Evolutionary conservation across 108 stramenopile genomes (phyloP).

Genomic region (Cyclotella baltica): DNA sequence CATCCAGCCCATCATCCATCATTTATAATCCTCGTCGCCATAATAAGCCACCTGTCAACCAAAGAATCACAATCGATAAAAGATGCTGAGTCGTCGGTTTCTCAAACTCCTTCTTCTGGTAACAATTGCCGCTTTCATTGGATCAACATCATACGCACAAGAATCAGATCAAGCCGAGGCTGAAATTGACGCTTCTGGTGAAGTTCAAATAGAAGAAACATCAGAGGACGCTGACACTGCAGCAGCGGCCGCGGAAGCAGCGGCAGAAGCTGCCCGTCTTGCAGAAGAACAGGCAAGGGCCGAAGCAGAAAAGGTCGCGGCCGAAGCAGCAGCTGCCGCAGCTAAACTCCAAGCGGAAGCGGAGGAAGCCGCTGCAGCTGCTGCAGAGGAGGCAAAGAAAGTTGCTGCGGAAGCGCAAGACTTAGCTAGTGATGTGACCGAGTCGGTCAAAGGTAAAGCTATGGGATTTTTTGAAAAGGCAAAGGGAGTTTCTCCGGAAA

Average conservation of each 20-base stretch:
- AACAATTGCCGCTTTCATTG: constrained; percentile 30
- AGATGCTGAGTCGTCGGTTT: constrained; percentile 24
- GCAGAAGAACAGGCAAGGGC: constrained; percentile 1
- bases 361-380: constrained; percentile 18
- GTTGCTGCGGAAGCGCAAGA: constrained; percentile 5
- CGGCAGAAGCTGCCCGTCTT: constrained; percentile 9
- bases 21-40: no score
- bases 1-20: no score
- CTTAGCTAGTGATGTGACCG: constrained; percentile 26
- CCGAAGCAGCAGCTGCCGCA: constrained; percentile 11
- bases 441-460: constrained; percentile 33
- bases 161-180: constrained; percentile 21
- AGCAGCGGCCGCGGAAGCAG: constrained; percentile 4
- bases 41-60: no score
- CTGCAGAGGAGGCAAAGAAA: constrained; percentile 17
- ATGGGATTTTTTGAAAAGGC: constrained; percentile 39
- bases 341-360: constrained; percentile 14
- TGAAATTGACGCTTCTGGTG: constrained; percentile 32
- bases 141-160: constrained; percentile 26
- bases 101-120: constrained; percentile 37
- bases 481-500: constrained; percentile 50
- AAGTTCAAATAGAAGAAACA: constrained; percentile 29
- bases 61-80: not conserved
- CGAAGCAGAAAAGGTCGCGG: constrained; percentile 1
- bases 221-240: constrained; percentile 8